Conservation (phyloP, 106 monocot species). For the Chionographis japonica region DNA sequence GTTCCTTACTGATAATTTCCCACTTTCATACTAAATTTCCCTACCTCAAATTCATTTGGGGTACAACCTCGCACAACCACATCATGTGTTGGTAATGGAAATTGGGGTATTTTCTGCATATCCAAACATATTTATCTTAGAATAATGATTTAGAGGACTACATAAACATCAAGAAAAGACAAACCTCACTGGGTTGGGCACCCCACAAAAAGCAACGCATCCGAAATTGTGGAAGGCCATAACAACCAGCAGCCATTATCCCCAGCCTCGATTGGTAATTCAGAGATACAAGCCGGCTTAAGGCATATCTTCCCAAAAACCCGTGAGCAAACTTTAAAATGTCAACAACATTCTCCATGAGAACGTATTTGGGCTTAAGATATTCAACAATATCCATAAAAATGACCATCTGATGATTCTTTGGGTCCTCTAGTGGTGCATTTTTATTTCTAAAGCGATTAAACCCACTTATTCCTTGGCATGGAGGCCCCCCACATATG, state of each 20-base stretch:
- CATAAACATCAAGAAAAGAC: neutral
- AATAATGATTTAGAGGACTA: neutral
- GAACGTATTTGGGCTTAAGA: slow-evolving; percentile 75
- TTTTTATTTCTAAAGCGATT: slow-evolving; percentile 65
- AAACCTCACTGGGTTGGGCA: slow-evolving; percentile 45
- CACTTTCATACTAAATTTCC: neutral
- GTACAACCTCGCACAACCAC: slow-evolving; percentile 45
- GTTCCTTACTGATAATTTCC: no score
- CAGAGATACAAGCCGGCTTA: slow-evolving; percentile 49
- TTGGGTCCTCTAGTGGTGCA: slow-evolving; percentile 60
- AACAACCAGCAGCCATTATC: slow-evolving; percentile 69
- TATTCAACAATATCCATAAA: slow-evolving; percentile 84
- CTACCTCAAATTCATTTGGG: slow-evolving; percentile 68
- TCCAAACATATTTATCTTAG: neutral
- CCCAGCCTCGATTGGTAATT: slow-evolving; percentile 69
- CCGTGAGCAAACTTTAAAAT: slow-evolving; percentile 79
- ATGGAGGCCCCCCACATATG: slow-evolving; percentile 94
- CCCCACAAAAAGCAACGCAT: slow-evolving; percentile 65
- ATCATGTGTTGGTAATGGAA: slow-evolving; percentile 70
- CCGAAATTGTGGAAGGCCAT: slow-evolving; percentile 64
- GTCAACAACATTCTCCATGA: slow-evolving; percentile 98
- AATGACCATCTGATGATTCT: slow-evolving; percentile 65
- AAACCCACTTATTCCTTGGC: slow-evolving; percentile 90
- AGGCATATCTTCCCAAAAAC: slow-evolving; percentile 71
- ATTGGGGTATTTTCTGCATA: slow-evolving; percentile 57